Base-by-base conservation (phyloP, 176 grass and related monocot species). In the Otatea glauca region DNA sequence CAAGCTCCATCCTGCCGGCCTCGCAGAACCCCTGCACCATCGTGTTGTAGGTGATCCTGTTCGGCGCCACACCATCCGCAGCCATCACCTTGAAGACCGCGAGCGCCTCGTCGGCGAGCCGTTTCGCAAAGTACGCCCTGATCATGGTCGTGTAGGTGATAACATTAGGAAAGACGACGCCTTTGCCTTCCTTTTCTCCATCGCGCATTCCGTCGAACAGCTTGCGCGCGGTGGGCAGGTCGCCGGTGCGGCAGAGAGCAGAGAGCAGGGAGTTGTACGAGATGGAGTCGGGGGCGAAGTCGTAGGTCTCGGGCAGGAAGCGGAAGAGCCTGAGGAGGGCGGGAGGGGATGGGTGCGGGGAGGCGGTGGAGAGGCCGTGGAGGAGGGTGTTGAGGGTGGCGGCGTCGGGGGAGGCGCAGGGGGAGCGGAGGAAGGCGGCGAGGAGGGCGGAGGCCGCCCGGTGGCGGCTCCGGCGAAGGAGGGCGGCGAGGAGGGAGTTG, bases 71-170 rank as follows among this genome's bases (percentile, higher is more conserved):
- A 0, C 87, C 88, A 11, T 74, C 81, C 0, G 44, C 49, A 1
- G 42, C 81, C 95, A 97, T 97, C 58, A 71, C 48, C 18, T 90
- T 71, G 65, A 97, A 91, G 72, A 94, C 72, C 8, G 37, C 21
- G 1, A 91, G 68, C 6, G 95, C 92, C 73, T 94, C 90, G 10
- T 90, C 71, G 0, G 82, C 64, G 1, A 94, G 81, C 8, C 65
- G 35, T 44, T 88, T 91, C 0, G 63, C 74, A 5, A 84, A 97
- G 79, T 89, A 94, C 14, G 88, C 95, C 72, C 74, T 91, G 87
- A 97, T 91, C 70, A 97, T 86, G 25, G 92, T 91, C 7, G 95
- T 97, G 81, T 97, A 97, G 14, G 95, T 86, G 80, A 97, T 72
- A n/a, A 94, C 90, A 47, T 92, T 94, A 11, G 92, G 89, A 16